phyloP scores from a whole-genome alignment of 345 rosid species.

The Murraya paniculata region DNA sequence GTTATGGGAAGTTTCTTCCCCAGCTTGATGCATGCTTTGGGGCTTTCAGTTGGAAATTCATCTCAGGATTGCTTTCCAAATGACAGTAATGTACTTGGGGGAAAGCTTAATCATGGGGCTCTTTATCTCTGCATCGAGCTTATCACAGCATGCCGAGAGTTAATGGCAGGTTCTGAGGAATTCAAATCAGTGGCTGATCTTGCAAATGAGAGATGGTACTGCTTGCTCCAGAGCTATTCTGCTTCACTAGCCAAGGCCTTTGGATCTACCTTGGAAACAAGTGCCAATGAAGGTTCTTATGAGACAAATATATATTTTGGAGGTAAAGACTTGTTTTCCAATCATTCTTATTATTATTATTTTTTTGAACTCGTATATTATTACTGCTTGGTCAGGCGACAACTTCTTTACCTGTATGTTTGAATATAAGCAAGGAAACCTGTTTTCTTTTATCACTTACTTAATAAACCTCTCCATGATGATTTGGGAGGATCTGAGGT shows the following conservation, averaged over 20 bases:
- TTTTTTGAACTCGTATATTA: neutral
- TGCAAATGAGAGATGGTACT: slow-evolving; percentile 45
- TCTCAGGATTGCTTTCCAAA: slow-evolving; percentile 28
- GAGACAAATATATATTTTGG: slow-evolving; percentile 48
- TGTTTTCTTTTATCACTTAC: no score
- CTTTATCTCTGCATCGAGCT: slow-evolving; percentile 66
- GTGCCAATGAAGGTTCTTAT: slow-evolving; percentile 26
- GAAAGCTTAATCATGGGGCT: slow-evolving; percentile 53
- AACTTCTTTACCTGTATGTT: neutral
- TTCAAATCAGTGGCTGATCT: slow-evolving; percentile 19
- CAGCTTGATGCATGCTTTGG: slow-evolving; percentile 54
- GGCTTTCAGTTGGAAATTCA: slow-evolving; percentile 35
- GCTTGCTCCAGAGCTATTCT: slow-evolving; percentile 48
- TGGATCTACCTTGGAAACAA: slow-evolving; percentile 33
- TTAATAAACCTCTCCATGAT: no score
- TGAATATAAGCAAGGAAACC: neutral
- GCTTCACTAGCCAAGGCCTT: slow-evolving; percentile 48
- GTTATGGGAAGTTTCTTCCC: slow-evolving; percentile 54
- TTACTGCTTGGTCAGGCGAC: neutral
- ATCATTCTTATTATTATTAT: neutral
- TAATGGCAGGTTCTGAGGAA: slow-evolving; percentile 31
- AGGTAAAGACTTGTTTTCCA: slow-evolving; percentile 50
- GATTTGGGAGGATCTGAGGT: no score
- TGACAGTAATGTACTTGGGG: slow-evolving; percentile 25
- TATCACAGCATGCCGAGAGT: slow-evolving; percentile 70